These are phyloP conservation scores for Pseudocercospora cruenta DNA, from an alignment of 2,329 filamentous ascomycete genomes.

Conservation along the genomic window DNA sequence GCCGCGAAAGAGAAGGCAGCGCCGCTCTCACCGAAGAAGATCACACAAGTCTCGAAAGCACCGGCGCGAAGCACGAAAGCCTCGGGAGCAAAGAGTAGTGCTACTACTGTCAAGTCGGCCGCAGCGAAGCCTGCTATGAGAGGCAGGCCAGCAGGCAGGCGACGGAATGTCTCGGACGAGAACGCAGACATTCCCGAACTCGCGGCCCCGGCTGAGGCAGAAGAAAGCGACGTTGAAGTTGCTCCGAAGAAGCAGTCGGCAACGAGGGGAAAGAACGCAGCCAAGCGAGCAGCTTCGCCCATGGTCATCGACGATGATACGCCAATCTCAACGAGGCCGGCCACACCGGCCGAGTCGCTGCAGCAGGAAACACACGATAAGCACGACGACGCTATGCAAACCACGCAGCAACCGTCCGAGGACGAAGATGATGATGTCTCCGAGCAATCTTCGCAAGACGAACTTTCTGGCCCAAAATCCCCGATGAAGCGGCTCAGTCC, in stretches of 20 bases:
- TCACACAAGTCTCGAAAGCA: slow-evolving; percentile 38
- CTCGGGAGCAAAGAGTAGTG: slow-evolving; percentile 12
- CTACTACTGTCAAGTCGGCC: slow-evolving; percentile 17
- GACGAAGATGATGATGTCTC: slow-evolving; percentile 17
- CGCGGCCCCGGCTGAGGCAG: slow-evolving; percentile 11
- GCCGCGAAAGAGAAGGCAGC: slow-evolving; percentile 29
- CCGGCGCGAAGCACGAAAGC: slow-evolving; percentile 19
- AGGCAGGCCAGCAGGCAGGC: slow-evolving; percentile 23
- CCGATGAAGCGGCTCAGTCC: slow-evolving; percentile 36
- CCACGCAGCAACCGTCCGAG: neutral
- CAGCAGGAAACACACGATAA: slow-evolving; percentile 11
- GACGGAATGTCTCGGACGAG: slow-evolving; percentile 36
- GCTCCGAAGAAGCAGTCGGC: neutral
- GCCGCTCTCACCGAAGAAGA: slow-evolving; percentile 43
- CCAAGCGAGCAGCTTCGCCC: slow-evolving; percentile 1
- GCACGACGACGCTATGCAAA: neutral
- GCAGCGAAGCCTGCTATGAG: slow-evolving; percentile 11
- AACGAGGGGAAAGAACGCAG: neutral
- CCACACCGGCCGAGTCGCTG: slow-evolving; percentile 30
- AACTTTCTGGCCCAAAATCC: slow-evolving; percentile 39
- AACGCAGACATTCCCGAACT: slow-evolving; percentile 32
- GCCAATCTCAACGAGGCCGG: slow-evolving; percentile 29
- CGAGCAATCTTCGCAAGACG: slow-evolving; percentile 35
- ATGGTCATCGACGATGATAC: slow-evolving; percentile 25
- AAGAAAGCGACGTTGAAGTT: slow-evolving; percentile 12